Evolutionary conservation across 768 basidiomycete genomes (phyloP), one percentile per base, ranked within the genome.

Genomic region (Asterophora parasitica): DNA sequence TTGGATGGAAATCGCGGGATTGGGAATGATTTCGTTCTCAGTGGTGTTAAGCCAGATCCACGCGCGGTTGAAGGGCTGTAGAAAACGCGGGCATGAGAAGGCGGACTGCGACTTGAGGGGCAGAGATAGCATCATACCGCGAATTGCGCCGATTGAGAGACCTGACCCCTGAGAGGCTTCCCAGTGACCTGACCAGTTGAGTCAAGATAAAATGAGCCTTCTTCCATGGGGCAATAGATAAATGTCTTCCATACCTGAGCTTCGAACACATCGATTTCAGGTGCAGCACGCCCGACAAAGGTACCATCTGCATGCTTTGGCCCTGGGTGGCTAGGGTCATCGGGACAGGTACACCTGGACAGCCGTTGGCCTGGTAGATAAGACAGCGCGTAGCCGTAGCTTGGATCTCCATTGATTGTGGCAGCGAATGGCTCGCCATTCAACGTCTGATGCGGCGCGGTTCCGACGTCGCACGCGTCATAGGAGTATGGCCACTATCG

Each of bases 251-350:
- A 31, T 9, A 60, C 76, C 65, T 86, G 83, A 26, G 90, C 89
- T 66, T 92, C 92, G 51, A 93, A 81, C 35, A 93, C 65, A 63
- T 93, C 92, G 51, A 92, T 92, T 63, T 93, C 91, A 3, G 91
- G 91, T 19, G 91, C 86, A 17, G 83, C 66, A 23, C 92, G 73
- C 2, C 90, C 92, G 1, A 85, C 81, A 63, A 78, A 91, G 0
- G 79, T 74, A 7, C 87, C 86, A 62, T 90, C 84, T 0, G 71
- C 48, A 41, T 82, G 77, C 35, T 75, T 73, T 4, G 90, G 90
- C 1, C 90, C 90, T 26, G 91, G 91, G 60, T 92, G 90, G 20
- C 77, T 45, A 4, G 43, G 72, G 53, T 91, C 88, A 13, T 80
- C 80, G 0, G 72, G 61, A 61, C 92, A 93, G 0, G 92, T 92